Evolutionary conservation across 805 yeast genomes (phyloP), one percentile per base, ranked within the genome.

Genomic region (Candida vaughaniae): DNA sequence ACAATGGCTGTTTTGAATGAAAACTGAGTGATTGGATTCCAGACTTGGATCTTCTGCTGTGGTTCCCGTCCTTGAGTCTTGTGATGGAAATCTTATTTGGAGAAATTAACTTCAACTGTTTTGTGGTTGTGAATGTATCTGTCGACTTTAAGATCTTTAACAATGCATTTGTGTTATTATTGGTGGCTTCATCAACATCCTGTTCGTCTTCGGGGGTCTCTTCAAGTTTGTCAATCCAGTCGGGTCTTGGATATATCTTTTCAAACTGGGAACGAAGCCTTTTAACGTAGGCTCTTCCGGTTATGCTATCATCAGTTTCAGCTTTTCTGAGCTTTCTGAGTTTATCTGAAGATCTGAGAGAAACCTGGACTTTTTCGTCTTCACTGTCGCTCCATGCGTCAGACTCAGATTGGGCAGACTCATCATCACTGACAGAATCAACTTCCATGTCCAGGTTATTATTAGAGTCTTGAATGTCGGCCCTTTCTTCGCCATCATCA

Each of bases 61-160:
- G 69, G 53, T 89, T 91, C 28, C 95, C 97, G 64, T 93, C 98
- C 46, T 82, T 84, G 29, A 93, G 69, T 43, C 96, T 75, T n/a
- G 80, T 62, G 25, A 93, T 85, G 46, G 88, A 88, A 19, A 93
- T 64, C 38, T 71, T 75, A 34, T 75, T 71, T 3, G 93, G 76
- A 16, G 93, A 83, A 36, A 93, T 68, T 31, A 89, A 58, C 53
- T 71, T 78, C 26, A 74, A 58, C 17, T 69, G 60, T 31, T 73
- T 65, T 38, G 66, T 62, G 44, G 65, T 62, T 5, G 65, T 59
- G 46, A 70, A 74, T 35, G 71, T 49, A 29, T 51, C 54, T 10
- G 67, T 61, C 16, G 56, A 35, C 14, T 55, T 49, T 33, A 71
- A 53, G 6, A 69, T 52, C 22, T 53, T 47, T 32, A 60, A 48